Conservation (phyloP, 1,284 basidiomycete species). For the Singerocomus rubriflavus region DNA sequence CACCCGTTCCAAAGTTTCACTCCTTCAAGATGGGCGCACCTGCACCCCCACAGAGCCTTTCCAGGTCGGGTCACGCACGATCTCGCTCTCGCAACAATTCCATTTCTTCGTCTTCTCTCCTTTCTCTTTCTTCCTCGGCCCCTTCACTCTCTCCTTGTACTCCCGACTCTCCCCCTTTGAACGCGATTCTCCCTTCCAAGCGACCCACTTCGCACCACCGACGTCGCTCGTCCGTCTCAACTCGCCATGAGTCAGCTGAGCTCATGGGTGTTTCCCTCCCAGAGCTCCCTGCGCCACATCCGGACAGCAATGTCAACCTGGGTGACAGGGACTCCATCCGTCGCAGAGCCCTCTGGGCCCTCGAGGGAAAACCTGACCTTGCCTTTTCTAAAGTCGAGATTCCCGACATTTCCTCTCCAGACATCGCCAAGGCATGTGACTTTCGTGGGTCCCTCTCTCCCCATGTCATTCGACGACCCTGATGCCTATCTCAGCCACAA, state of each 20-base stretch:
- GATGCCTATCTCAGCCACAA: conserved; percentile 36
- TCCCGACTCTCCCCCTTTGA: conserved; percentile 35
- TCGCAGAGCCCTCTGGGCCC: conserved; percentile 71
- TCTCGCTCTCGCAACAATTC: conserved; percentile 69
- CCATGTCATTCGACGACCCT: conserved; percentile 2
- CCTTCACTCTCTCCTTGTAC: conserved; percentile 29
- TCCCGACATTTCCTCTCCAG: conserved; percentile 63
- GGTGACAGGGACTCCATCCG: conserved; percentile 76
- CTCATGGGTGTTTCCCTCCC: conserved; percentile 76
- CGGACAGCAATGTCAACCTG: conserved; percentile 63
- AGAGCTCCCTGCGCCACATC: conserved; percentile 50
- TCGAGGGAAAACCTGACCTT: conserved; percentile 71
- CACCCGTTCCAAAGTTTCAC: conserved; percentile 47
- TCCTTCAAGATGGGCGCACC: conserved; percentile 57
- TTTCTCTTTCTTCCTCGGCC: conserved; percentile 41
- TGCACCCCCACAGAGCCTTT: conserved; percentile 32
- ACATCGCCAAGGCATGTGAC: conserved; percentile 55
- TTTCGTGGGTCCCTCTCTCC: conserved; percentile 48
- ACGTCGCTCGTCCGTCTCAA: conserved; percentile 80
- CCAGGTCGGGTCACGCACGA: conserved; percentile 48
- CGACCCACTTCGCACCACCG: conserved; percentile 71
- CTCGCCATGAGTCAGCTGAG: conserved; percentile 77
- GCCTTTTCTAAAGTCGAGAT: conserved; percentile 75
- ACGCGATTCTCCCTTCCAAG: conserved; percentile 41
- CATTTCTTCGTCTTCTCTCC: conserved; percentile 30